Conservation (phyloP, 2,329 filamentous ascomycete genomes). For the Magnaporthiopsis rhizophila region DNA sequence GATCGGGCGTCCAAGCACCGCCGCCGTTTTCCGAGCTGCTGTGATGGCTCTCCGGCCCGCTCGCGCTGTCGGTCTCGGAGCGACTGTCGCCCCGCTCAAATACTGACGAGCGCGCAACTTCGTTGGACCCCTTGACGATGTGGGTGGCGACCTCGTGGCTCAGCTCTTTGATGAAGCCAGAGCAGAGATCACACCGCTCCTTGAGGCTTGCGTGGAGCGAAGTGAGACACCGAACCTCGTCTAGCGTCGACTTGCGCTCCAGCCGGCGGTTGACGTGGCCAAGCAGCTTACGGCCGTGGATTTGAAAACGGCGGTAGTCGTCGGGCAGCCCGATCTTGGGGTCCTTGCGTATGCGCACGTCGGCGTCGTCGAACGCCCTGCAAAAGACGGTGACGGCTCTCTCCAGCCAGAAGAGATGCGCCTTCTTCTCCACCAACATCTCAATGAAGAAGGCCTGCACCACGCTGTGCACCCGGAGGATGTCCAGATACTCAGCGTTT, state of each 20-base stretch:
- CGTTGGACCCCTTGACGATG: slow-evolving; percentile 24
- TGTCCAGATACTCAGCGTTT: slow-evolving; percentile 37
- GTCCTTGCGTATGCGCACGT: slow-evolving; percentile 32
- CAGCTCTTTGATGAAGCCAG: slow-evolving; percentile 33
- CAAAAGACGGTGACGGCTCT: slow-evolving; percentile 40
- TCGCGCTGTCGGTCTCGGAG: slow-evolving; percentile 33
- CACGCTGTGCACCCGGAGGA: slow-evolving; percentile 42
- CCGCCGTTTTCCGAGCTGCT: slow-evolving; percentile 19
- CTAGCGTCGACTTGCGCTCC: slow-evolving; percentile 21
- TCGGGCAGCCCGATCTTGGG: slow-evolving; percentile 36
- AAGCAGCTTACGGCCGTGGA: slow-evolving; percentile 40
- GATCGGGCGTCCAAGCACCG: background rate
- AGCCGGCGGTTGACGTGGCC: slow-evolving; percentile 25
- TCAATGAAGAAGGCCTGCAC: slow-evolving; percentile 46
- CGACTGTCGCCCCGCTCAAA: slow-evolving; percentile 40
- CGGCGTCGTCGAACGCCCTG: slow-evolving; percentile 38
- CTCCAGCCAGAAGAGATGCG: slow-evolving; percentile 40
- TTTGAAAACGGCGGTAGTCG: slow-evolving; percentile 43
- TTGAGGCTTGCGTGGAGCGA: slow-evolving; percentile 26
- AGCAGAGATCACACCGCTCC: slow-evolving; percentile 27
- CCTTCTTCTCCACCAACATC: slow-evolving; percentile 31
- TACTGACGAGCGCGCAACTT: slow-evolving; percentile 32
- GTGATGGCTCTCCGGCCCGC: slow-evolving; percentile 26
- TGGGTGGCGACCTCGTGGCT: slow-evolving; percentile 31
- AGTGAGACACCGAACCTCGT: slow-evolving; percentile 12